Evolutionary conservation across 306 rosid species (phyloP).

Genomic region (Ceratonia siliqua): DNA sequence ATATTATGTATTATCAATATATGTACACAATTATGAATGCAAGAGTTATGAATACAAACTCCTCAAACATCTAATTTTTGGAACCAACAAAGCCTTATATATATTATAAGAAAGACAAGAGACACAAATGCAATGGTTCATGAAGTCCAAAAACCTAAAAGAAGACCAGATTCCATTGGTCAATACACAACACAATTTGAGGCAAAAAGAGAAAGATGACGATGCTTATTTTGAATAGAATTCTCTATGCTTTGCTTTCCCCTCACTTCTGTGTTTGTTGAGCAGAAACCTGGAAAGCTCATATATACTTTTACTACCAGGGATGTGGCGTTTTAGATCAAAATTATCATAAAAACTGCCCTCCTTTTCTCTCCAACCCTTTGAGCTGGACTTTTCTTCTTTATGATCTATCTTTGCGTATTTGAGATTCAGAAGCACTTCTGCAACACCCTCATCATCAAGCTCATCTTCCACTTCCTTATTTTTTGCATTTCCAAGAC

Average conservation of each 20-base stretch:
- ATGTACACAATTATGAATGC: too few species aligned
- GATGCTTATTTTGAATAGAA: background rate
- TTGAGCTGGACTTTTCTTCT: background rate
- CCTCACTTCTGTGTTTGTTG: background rate
- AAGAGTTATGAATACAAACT: too few species aligned
- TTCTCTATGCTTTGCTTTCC: background rate
- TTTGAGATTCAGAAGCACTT: background rate
- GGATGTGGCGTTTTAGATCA: background rate
- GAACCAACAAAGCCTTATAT: too few species aligned
- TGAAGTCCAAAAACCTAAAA: too few species aligned
- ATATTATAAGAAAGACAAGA: too few species aligned
- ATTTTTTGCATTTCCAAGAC: background rate
- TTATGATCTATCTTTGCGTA: background rate
- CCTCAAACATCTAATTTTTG: too few species aligned
- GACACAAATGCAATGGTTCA: too few species aligned
- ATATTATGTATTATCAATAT: too few species aligned
- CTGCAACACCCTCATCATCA: background rate
- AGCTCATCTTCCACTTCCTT: background rate
- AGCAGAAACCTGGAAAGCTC: background rate
- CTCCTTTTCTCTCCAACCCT: background rate
- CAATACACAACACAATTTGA: too few species aligned
- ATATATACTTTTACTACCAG: background rate
- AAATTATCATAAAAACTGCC: too few species aligned
- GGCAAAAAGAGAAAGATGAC: too few species aligned
- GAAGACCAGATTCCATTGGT: too few species aligned